Percentiles rank a stretch among this genome's conserved stretches.
Conservation (phyloP, 2,329 filamentous ascomycete genomes). For the Alternaria sp. region DNA sequence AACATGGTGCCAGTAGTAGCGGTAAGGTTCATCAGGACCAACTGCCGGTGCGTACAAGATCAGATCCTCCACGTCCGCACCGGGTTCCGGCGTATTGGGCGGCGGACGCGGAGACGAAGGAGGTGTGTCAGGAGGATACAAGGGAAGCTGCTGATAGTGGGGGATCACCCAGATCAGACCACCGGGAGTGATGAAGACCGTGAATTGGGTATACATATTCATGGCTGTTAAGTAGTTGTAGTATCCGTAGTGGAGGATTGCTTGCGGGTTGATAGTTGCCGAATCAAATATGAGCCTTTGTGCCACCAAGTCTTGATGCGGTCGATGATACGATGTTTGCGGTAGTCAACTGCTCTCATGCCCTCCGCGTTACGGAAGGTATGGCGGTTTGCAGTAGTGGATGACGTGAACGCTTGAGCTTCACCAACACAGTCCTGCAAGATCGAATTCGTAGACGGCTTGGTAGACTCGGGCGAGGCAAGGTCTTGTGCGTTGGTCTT, state of each 20-base stretch:
- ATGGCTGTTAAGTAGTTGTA: not conserved
- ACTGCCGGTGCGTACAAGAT: not conserved
- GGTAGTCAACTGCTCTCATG: constrained; percentile 34
- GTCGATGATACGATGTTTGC: constrained; percentile 30
- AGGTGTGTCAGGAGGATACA: not conserved
- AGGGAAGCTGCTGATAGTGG: not conserved
- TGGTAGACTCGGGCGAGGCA: constrained; percentile 22
- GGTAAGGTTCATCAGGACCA: not conserved
- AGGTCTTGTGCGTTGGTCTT: constrained; percentile 26
- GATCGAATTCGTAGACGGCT: constrained; percentile 19
- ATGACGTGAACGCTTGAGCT: constrained; percentile 25
- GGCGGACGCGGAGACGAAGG: not conserved
- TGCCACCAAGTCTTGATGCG: constrained; percentile 35
- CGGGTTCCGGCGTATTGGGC: not conserved
- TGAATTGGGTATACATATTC: not conserved
- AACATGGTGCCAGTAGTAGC: not conserved
- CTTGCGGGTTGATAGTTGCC: constrained; percentile 22
- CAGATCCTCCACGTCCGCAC: not conserved
- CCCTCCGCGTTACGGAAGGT: constrained; percentile 39
- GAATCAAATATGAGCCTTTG: constrained; percentile 29
- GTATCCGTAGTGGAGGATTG: not conserved
- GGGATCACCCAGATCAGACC: not conserved
- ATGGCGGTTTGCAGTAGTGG: constrained; percentile 30
- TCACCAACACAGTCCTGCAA: constrained; percentile 33
- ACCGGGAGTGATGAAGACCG: not conserved